Percentiles rank a stretch among this genome's conserved stretches.
Evolutionary conservation across 257 asterid genomes (phyloP).

Genomic region (Penstemon barbatus): DNA sequence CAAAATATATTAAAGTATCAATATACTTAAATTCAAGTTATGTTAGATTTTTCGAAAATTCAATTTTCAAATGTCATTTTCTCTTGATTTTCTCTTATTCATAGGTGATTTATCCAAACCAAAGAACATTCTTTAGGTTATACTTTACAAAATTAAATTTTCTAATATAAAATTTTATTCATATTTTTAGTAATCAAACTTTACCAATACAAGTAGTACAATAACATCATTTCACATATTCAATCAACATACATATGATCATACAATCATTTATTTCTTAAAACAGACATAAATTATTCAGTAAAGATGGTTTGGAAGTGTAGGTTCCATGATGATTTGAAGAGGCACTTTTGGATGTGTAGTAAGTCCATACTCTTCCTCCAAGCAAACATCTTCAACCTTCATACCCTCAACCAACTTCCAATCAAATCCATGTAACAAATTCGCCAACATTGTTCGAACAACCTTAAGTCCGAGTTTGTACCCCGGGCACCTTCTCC

Average conservation of each 20-base stretch:
- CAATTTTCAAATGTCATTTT: no score
- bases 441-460: slow-evolving; percentile 22
- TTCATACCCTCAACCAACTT: slow-evolving; percentile 31
- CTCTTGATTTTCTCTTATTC: no score
- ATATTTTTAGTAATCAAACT: no score
- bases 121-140: no score
- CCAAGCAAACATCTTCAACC: slow-evolving; percentile 31
- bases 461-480: slow-evolving; percentile 24
- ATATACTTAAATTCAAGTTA: no score
- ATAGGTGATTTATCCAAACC: no score
- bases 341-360: slow-evolving; percentile 30
- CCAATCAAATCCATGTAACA: slow-evolving; percentile 33
- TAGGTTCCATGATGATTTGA: slow-evolving; percentile 22
- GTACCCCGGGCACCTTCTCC: slow-evolving; percentile 23
- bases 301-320: background rate
- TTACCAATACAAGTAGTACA: no score
- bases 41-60: no score
- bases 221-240: background rate
- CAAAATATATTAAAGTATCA: no score
- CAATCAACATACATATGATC: no score
- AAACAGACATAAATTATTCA: slow-evolving; percentile 30
- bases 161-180: no score
- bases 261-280: background rate
- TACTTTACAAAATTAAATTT: no score
- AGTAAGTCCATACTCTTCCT: slow-evolving; percentile 33